Evolutionary conservation across 2,329 filamentous ascomycete species (phyloP).

Genomic region (Raffaelea arxii): DNA sequence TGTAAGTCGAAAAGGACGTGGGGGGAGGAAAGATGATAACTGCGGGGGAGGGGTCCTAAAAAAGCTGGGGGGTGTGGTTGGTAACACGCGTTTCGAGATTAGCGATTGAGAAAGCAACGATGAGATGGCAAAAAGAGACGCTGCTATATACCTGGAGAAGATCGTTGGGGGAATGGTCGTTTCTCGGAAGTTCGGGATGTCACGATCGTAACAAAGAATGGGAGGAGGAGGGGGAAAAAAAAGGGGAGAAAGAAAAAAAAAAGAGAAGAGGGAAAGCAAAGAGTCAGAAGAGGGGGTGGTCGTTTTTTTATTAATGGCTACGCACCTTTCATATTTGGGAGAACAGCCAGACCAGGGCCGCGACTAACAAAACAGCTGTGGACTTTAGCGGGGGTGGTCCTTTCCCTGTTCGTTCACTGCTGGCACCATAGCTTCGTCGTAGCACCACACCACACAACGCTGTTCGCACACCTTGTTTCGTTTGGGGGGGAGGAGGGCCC

Average conservation of each 20-base stretch:
- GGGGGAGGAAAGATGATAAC: conserved; percentile 7
- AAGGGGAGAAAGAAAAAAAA: background rate
- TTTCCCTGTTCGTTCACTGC: background rate
- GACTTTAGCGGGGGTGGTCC: background rate
- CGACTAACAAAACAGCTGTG: background rate
- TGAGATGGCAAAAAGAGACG: no score
- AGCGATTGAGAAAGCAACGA: no score
- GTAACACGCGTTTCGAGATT: no score
- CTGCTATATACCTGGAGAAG: no score
- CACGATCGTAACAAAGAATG: no score
- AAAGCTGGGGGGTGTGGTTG: no score
- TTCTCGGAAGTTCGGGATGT: no score
- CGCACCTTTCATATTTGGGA: no score
- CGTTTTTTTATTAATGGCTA: conserved; percentile 1
- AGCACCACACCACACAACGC: background rate
- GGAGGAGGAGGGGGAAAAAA: background rate
- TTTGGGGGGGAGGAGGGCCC: no score
- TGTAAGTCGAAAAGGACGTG: background rate
- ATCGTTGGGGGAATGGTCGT: no score
- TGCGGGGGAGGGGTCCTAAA: conserved; percentile 16
- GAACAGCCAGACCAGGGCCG: background rate
- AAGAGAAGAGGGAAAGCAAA: background rate
- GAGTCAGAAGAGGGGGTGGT: background rate
- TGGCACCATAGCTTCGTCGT: background rate
- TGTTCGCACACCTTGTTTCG: no score